A percentile compares a stretch with the other conserved stretches of the same genome.
These are phyloP conservation scores for Malus hybrid DNA, from an alignment of 331 rosid genomes.

Conservation along the genomic window DNA sequence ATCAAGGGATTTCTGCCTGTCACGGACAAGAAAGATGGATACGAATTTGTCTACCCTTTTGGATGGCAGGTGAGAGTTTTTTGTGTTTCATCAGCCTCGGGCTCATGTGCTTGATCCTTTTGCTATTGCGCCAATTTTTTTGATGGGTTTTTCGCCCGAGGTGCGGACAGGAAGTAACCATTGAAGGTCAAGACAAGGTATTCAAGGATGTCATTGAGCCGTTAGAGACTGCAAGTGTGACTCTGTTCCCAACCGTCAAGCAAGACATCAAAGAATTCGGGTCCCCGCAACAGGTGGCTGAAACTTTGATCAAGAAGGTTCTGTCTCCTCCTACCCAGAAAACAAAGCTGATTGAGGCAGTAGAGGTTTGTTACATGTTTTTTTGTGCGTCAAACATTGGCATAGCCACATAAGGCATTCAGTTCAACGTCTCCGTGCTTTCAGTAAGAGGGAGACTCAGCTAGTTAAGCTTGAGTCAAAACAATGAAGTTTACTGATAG, in stretches of 20 bases:
- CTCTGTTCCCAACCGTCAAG: constrained; percentile 57
- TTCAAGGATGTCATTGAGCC: constrained; percentile 95
- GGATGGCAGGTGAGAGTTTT: constrained; percentile 86
- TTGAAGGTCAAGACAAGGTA: constrained; percentile 97
- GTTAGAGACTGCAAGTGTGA: constrained; percentile 78
- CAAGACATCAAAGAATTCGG: constrained; percentile 84
- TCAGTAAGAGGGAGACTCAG: too few relatives aligned
- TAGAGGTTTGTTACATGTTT: constrained; percentile 47
- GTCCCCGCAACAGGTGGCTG: constrained; percentile 77
- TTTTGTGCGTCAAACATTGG: neutral
- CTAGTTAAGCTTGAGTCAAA: too few relatives aligned
- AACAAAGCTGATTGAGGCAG: constrained; percentile 73
- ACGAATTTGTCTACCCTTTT: constrained; percentile 76
- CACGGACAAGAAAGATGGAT: constrained; percentile 74
- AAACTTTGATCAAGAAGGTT: constrained; percentile 69
- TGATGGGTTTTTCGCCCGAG: constrained; percentile 17
- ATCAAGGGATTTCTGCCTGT: constrained; percentile 65
- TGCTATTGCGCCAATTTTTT: constrained; percentile 15
- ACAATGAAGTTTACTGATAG: neutral
- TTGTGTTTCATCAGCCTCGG: constrained; percentile 4
- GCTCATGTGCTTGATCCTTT: neutral
- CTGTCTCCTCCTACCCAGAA: constrained; percentile 83
- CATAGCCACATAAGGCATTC: too few relatives aligned
- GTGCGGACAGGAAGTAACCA: constrained; percentile 65
- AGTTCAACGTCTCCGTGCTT: neutral